Evolutionary conservation across 306 rosid species (phyloP).

Genomic region (Clitoria ternatea): DNA sequence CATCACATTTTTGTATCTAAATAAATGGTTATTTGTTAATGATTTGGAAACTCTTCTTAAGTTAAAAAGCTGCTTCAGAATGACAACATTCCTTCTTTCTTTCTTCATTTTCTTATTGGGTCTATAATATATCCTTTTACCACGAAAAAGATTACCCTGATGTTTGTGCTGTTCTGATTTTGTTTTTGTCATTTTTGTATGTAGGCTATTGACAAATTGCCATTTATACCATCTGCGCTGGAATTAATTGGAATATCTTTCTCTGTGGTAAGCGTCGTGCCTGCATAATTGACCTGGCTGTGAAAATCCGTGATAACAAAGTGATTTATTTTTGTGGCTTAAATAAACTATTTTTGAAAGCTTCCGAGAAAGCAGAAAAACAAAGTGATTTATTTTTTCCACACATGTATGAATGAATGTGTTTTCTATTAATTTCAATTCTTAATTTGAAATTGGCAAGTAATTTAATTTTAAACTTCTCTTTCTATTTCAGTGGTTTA

Average conservation of each 20-base stretch:
- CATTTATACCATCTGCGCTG: slow-evolving; percentile 54
- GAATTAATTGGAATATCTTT: slow-evolving; percentile 76
- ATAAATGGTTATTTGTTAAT: background rate
- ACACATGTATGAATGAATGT: background rate
- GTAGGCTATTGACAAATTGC: slow-evolving; percentile 78
- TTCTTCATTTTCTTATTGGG: background rate
- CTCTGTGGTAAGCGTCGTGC: slow-evolving; percentile 55
- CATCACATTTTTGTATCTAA: background rate
- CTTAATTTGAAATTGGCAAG: background rate
- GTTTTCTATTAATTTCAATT: background rate
- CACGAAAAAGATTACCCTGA: background rate
- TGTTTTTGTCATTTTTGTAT: slow-evolving; percentile 15
- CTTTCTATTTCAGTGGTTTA: slow-evolving; percentile 77
- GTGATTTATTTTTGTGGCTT: background rate
- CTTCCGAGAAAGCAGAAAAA: background rate
- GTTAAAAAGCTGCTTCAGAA: background rate
- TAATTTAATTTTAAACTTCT: slow-evolving; percentile 34
- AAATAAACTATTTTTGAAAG: background rate
- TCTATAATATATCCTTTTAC: background rate
- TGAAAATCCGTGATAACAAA: background rate
- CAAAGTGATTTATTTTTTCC: background rate
- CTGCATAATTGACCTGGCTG: background rate
- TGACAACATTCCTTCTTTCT: background rate
- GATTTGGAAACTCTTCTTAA: background rate
- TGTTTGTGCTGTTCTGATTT: slow-evolving; percentile 10